Percentiles rank a stretch among this genome's conserved stretches.
These are phyloP conservation scores for Uronychia setigera DNA, from an alignment of 73 alveolate species.

Conservation along the genomic window DNA sequence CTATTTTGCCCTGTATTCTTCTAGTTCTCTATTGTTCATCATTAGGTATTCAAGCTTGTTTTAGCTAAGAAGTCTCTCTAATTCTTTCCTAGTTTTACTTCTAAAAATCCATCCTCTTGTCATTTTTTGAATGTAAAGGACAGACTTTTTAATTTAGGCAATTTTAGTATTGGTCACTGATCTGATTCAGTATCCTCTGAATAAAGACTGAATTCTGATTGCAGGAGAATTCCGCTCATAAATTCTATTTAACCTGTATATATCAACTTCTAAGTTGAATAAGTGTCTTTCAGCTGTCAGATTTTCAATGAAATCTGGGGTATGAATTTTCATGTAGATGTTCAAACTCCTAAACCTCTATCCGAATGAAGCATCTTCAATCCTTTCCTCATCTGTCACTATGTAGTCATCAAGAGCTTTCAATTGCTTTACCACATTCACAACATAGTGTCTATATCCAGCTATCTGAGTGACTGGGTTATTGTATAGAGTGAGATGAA, in stretches of 20 bases:
- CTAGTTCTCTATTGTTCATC: slow-evolving; percentile 47
- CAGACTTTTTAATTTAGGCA: slow-evolving; percentile 35
- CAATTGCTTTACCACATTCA: slow-evolving; percentile 19
- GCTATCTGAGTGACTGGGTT: slow-evolving; percentile 52
- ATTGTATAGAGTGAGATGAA: slow-evolving; percentile 47
- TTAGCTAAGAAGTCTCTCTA: slow-evolving; percentile 35
- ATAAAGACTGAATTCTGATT: slow-evolving; percentile 49
- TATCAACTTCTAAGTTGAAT: slow-evolving; percentile 61
- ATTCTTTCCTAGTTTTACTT: slow-evolving; percentile 42
- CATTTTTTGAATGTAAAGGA: slow-evolving; percentile 43
- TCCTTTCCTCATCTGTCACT: slow-evolving; percentile 67
- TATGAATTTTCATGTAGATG: slow-evolving; percentile 53
- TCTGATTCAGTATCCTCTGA: slow-evolving; percentile 52
- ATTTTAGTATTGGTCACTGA: slow-evolving; percentile 32
- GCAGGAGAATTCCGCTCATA: slow-evolving; percentile 60
- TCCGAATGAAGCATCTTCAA: slow-evolving; percentile 65
- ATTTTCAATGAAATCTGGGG: slow-evolving; percentile 60
- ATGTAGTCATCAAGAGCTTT: slow-evolving; percentile 61
- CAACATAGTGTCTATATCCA: slow-evolving; percentile 66
- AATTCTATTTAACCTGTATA: slow-evolving; percentile 51
- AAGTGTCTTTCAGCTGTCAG: slow-evolving; percentile 64
- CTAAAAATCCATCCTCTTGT: slow-evolving; percentile 56
- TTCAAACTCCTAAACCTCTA: slow-evolving; percentile 39
- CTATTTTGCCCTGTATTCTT: slow-evolving; percentile 29
- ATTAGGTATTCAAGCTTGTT: slow-evolving; percentile 23